Evolutionary conservation across 371 early-diverging fungal species (phyloP).

Genomic region (Mucor mucedo): DNA sequence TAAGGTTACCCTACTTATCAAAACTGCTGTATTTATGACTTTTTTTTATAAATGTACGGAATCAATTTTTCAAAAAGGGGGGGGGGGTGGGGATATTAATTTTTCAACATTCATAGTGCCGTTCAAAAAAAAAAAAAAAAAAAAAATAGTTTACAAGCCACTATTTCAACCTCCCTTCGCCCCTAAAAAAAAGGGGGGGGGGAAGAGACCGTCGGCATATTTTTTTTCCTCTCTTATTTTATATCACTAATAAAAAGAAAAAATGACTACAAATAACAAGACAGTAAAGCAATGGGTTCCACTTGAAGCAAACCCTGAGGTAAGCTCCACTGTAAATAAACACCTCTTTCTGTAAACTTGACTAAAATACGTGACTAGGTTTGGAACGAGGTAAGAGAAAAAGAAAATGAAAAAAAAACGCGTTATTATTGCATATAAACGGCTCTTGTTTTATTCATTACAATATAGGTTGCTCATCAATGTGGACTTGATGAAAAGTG

Average conservation of each 20-base stretch:
- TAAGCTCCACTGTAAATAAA: slow-evolving; percentile 22
- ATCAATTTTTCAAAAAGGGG: background rate
- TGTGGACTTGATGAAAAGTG: slow-evolving; percentile 60
- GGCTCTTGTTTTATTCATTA: background rate
- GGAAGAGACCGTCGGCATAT: background rate
- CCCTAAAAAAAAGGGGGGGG: too few relatives aligned
- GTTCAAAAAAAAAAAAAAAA: background rate
- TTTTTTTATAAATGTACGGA: background rate
- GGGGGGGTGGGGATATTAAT: background rate
- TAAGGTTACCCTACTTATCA: background rate
- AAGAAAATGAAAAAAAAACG: background rate
- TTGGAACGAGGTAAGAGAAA: slow-evolving; percentile 74
- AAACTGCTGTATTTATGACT: background rate
- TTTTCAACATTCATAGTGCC: background rate
- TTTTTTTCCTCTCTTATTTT: background rate
- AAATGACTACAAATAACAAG: slow-evolving; percentile 7
- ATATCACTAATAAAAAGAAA: background rate
- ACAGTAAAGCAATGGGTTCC: slow-evolving; percentile 70
- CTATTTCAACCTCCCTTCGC: background rate
- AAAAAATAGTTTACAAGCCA: background rate
- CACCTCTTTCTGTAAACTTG: background rate
- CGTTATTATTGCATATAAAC: background rate
- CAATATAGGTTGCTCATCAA: slow-evolving; percentile 54
- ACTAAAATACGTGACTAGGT: slow-evolving; percentile 42
- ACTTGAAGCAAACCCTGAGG: slow-evolving; percentile 86